Conservation (phyloP, 495 filamentous ascomycete species). For the Achaetomiella virescens region DNA sequence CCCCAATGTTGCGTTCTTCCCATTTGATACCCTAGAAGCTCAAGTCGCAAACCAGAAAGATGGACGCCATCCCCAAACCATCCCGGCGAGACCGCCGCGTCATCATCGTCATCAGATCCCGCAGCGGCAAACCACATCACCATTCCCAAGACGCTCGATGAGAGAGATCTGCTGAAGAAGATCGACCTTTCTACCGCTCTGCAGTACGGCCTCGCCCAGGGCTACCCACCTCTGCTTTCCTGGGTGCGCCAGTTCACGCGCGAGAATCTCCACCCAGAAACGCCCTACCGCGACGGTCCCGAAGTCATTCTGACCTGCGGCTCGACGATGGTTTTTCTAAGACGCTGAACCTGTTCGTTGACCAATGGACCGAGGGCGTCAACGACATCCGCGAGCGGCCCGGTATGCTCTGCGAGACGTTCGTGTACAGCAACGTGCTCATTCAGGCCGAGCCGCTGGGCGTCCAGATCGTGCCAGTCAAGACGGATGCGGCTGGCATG, state of each 20-base stretch:
- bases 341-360: slow-evolving; percentile 61
- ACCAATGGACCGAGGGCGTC: slow-evolving; percentile 63
- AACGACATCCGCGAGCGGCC: slow-evolving; percentile 62
- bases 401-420: slow-evolving; percentile 69
- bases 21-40: slow-evolving; percentile 87
- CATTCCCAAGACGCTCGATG: slow-evolving; percentile 60
- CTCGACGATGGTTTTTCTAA: slow-evolving; percentile 81
- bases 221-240: slow-evolving; percentile 65
- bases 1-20: slow-evolving; percentile 75
- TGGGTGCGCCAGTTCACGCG: slow-evolving; percentile 74
- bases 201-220: slow-evolving; percentile 76
- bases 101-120: slow-evolving; percentile 18
- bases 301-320: slow-evolving; percentile 74
- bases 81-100: slow-evolving; percentile 39
- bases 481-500: slow-evolving; percentile 77
- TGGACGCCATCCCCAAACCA: slow-evolving; percentile 62
- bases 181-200: slow-evolving; percentile 78
- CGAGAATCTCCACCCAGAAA: slow-evolving; percentile 68
- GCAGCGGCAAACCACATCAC: slow-evolving; percentile 47
- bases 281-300: slow-evolving; percentile 70
- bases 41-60: slow-evolving; percentile 64
- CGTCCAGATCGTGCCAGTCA: slow-evolving; percentile 62
- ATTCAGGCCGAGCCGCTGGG: slow-evolving; percentile 61
- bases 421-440: slow-evolving; percentile 69
- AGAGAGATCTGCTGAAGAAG: slow-evolving; percentile 50